Evolutionary conservation across 2,329 filamentous ascomycete genomes (phyloP).

Genomic region (Exophiala viscosa): DNA sequence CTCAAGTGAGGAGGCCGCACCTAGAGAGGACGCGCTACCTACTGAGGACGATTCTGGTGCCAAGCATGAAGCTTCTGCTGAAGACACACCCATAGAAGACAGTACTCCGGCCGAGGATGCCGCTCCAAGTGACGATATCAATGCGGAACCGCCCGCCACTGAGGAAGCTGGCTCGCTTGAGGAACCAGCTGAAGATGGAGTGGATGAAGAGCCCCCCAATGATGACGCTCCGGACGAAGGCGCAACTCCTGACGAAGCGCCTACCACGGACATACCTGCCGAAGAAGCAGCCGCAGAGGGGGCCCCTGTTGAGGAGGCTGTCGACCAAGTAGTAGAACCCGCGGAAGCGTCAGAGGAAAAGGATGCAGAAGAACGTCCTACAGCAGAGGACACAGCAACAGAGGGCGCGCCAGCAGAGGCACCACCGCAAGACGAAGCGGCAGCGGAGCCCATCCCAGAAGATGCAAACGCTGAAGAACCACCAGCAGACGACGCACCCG

Average conservation of each 20-base stretch:
- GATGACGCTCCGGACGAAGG: background rate
- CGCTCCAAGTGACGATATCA: background rate
- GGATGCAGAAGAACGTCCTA: slow-evolving; percentile 2
- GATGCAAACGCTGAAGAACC: slow-evolving; percentile 8
- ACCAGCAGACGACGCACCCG: slow-evolving; percentile 3
- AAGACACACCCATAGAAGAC: background rate
- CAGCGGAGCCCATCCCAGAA: slow-evolving; percentile 13
- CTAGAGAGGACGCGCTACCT: slow-evolving; percentile 11
- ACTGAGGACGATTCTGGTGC: background rate
- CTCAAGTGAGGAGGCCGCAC: slow-evolving; percentile 24
- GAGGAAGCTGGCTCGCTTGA: slow-evolving; percentile 4
- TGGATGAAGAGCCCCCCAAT: background rate
- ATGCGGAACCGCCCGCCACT: slow-evolving; percentile 21
- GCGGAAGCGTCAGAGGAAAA: slow-evolving; percentile 1
- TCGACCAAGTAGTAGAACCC: background rate
- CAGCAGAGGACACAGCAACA: slow-evolving; percentile 8
- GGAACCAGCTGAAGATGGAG: background rate
- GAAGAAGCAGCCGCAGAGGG: background rate
- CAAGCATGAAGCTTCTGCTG: background rate
- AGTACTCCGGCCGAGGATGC: slow-evolving; percentile 6
- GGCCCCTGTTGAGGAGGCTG: background rate
- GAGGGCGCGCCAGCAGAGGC: slow-evolving; percentile 10
- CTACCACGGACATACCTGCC: background rate
- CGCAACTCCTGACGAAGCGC: background rate
- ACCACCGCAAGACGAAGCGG: slow-evolving; percentile 5